Percentiles rank a stretch among this genome's conserved stretches.
These are phyloP conservation scores for Juglanconis oblonga DNA, from an alignment of 2,329 filamentous ascomycete genomes.

Conservation along the genomic window DNA sequence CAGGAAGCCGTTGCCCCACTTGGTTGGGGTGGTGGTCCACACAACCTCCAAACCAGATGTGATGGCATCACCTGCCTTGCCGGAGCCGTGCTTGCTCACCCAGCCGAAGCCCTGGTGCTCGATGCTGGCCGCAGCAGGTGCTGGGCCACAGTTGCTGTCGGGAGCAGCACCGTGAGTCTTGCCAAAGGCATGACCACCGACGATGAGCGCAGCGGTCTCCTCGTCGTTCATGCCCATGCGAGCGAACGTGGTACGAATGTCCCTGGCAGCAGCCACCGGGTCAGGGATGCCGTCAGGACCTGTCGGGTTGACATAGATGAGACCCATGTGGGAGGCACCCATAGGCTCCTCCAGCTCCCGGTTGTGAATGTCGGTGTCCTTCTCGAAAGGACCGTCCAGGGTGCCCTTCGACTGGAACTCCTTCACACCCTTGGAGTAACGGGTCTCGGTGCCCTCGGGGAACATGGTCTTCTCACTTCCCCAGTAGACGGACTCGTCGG, in stretches of 20 bases:
- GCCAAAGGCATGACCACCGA: constrained; percentile 71
- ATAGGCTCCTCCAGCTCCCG: constrained; percentile 65
- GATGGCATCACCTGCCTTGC: constrained; percentile 70
- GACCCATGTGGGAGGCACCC: constrained; percentile 64
- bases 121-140: constrained; percentile 63
- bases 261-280: constrained; percentile 60
- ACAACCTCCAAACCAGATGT: constrained; percentile 76
- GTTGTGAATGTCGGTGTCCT: constrained; percentile 49
- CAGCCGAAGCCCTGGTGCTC: constrained; percentile 71
- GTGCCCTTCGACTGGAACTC: constrained; percentile 37
- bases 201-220: constrained; percentile 72
- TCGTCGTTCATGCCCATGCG: constrained; percentile 79
- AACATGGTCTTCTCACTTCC: constrained; percentile 71
- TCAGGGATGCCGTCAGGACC: constrained; percentile 68
- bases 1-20: constrained; percentile 74
- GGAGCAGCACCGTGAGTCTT: constrained; percentile 76
- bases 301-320: constrained; percentile 77
- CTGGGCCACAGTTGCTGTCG: constrained; percentile 60
- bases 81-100: constrained; percentile 60
- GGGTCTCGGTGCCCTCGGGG: constrained; percentile 61
- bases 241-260: constrained; percentile 68
- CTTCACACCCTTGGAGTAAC: constrained; percentile 55
- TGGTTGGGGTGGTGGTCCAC: constrained; percentile 73
- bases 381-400: constrained; percentile 32
- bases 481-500: constrained; percentile 73